These are phyloP conservation scores for Desmodesmus armatus DNA, from an alignment of 139 green algal genomes.

Conservation along the genomic window DNA sequence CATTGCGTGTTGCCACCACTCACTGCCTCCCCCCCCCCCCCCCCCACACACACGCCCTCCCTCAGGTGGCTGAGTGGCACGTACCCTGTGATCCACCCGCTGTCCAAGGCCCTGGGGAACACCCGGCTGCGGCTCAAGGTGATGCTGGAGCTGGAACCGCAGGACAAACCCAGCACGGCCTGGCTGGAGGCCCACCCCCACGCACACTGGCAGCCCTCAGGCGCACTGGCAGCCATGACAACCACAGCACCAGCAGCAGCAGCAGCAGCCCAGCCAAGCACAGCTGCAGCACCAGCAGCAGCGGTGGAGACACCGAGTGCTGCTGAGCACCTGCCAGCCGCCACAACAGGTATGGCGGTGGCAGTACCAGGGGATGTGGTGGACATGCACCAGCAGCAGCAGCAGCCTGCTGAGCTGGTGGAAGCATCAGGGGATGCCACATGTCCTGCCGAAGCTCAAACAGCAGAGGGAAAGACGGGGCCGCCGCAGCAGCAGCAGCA, in stretches of 20 bases:
- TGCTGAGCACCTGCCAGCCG: too few relatives aligned
- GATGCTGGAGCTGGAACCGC: slow-evolving; percentile 38
- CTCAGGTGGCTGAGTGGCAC: slow-evolving; percentile 45
- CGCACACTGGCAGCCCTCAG: slow-evolving; percentile 15
- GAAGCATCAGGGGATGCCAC: too few relatives aligned
- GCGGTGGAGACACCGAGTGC: background rate
- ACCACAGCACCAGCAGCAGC: slow-evolving; percentile 20
- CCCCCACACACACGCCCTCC: too few relatives aligned
- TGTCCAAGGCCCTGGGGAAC: slow-evolving; percentile 45
- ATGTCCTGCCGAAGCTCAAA: too few relatives aligned
- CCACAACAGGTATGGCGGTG: background rate
- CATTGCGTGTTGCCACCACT: too few relatives aligned
- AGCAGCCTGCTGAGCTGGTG: too few relatives aligned
- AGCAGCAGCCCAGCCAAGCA: background rate
- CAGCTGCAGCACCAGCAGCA: background rate
- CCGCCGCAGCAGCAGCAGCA: background rate
- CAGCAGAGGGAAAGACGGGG: background rate
- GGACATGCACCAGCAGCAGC: background rate
- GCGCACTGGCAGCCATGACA: slow-evolving; percentile 6
- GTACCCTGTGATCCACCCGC: slow-evolving; percentile 43
- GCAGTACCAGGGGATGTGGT: background rate
- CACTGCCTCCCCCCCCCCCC: background rate
- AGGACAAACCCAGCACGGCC: background rate
- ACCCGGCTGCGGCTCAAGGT: slow-evolving; percentile 40
- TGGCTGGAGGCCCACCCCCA: background rate